Base-by-base conservation (phyloP, 1,139 yeast genomes). In the Yamadazyma atmosphaerica region DNA sequence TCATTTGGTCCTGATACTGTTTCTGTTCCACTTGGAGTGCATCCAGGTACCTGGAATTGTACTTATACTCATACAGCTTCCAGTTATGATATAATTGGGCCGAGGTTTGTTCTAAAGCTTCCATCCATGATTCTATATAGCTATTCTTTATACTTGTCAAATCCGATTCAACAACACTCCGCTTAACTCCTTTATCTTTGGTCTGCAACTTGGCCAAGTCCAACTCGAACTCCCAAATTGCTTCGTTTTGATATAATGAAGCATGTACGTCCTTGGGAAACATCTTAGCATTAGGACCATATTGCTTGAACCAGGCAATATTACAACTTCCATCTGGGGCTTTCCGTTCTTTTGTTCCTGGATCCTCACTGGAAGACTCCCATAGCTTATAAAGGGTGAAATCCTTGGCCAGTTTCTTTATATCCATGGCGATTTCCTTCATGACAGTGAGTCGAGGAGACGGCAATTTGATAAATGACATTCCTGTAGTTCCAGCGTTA, bases 221-320 rank as follows among this genome's bases (percentile, higher is more conserved):
- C 18, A 60, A 26, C 33, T 62, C 34, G 31, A 44, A 49, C 41
- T 73, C 79, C 74, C 73, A 71, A 3, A 50, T n/a, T 8, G 49
- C 52, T 31, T 49, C 52, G 10, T 10, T n/a, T 44, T 45, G 3
- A 58, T 63, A 36, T 21, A 59, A 49, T n/a, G 50, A 35, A 33
- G 59, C 56, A 45, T 70, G 59, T 41, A 65, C 50, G 6, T 27
- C n/a, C 18, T 54, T 43, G 0, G 75, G 65, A 35, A 46, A 59
- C 44, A 70, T 56, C 13, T 50, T 47, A 38, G 57, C 67, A 8
- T 52, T 55, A 1, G 40, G 41, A 0, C 66, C 65, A 43, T 47
- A 58, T 11, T 68, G 69, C 36, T 51, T 37, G 47, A 67, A 41
- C 39, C 69, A 61, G 41, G 56, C 38, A 19, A 65, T 55, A 39